Base-by-base conservation (phyloP, 768 basidiomycete genomes). In the Collybiopsis confluens region DNA sequence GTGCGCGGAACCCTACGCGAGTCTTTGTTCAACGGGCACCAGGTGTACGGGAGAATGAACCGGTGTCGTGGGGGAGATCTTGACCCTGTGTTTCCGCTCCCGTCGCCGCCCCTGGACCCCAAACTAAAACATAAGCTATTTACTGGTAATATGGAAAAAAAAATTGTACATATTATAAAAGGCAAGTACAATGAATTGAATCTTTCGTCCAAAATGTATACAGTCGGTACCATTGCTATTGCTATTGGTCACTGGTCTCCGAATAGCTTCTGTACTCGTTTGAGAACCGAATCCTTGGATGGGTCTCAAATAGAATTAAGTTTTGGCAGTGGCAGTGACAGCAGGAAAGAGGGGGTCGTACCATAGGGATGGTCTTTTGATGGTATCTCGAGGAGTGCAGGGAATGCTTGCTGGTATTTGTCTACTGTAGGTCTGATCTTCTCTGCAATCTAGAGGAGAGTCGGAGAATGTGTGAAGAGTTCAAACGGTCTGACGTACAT, bases 341-440 rank as follows among this genome's bases (percentile, higher is more conserved):
- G 35, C 45, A 55, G 40, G 44, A 28, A 43, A 33, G 37, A 10
- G 44, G 23, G 30, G 47, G 44, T 71, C 81, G 55, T 51, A 96
- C 96, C 95, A 62, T 98, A 98, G 33, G 96, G 96, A 70, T 97
- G 94, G 65, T 98, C 96, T 69, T 98, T 98, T 52, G 92, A 94
- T 23, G 97, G 97, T 57, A 99, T 98, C 71, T 99, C 97, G 15
- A 99, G 82, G 37, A 99, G 73, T 0, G 97, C 93, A 20, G 97
- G 97, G 74, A 99, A 99, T 0, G 96, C 85, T 68, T 94, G 90
- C 59, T 92, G 86, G 69, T 99, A 99, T 62, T 86, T 85, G 71
- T 99, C 97, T 11, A 99, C 92, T 1, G 90, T 84, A 0, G 92
- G 92, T 35, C 97, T 78, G 58, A 99, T 99, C 78, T 90, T 92